phyloP scores from a whole-genome alignment of 148 eudicot species.

The Polygonum maritimum region DNA sequence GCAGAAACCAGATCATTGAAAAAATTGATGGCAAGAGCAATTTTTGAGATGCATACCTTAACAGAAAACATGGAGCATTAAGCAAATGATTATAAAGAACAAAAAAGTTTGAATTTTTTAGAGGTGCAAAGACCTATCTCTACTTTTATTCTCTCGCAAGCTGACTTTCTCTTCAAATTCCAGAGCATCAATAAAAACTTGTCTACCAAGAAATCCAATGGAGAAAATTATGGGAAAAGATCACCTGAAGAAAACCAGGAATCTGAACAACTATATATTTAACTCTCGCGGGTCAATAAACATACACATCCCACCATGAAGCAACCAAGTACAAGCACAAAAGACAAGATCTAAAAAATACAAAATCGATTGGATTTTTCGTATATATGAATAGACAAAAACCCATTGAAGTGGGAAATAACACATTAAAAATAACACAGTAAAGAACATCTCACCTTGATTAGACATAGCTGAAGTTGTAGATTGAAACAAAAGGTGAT shows the following conservation, averaged over 20 bases:
- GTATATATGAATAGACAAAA: neutral
- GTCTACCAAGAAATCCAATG: neutral
- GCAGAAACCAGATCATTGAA: neutral
- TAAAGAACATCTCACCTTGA: no score
- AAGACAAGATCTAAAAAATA: no score
- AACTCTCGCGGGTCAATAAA: neutral
- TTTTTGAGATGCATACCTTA: neutral
- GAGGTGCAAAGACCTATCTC: neutral
- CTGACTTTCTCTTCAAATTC: neutral
- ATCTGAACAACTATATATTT: neutral
- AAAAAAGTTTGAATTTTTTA: neutral
- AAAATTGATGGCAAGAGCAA: neutral
- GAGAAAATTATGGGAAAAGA: neutral
- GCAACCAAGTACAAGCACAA: neutral
- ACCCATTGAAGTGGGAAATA: neutral
- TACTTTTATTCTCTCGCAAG: neutral
- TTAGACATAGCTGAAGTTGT: no score
- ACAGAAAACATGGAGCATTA: neutral
- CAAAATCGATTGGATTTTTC: no score
- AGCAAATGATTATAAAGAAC: neutral
- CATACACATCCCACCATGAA: neutral
- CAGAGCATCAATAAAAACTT: neutral
- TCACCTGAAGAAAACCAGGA: neutral
- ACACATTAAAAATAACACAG: no score
- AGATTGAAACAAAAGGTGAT: no score